A percentile compares a stretch with the other conserved stretches of the same genome.
Conservation (phyloP, 805 yeast genomes). For the Middelhovenomyces tepae region DNA sequence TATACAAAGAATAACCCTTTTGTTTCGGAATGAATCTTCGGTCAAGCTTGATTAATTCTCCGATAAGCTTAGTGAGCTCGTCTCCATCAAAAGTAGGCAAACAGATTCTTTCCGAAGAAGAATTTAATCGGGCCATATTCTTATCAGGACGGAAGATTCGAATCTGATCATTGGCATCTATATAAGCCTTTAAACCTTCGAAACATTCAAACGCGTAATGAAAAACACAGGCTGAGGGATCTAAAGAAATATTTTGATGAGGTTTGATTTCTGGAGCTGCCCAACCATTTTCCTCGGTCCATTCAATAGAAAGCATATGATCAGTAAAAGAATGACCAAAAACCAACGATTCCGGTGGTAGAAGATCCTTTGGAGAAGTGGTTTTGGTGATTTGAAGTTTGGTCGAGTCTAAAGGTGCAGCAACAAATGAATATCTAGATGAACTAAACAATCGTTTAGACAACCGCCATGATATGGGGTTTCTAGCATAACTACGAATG, state of each 20-base stretch:
- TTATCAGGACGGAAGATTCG: conserved; percentile 85
- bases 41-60: conserved; percentile 68
- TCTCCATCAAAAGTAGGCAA: conserved; percentile 79
- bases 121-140: conserved; percentile 88
- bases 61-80: conserved; percentile 66
- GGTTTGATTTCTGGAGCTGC: conserved; percentile 81
- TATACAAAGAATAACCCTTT: conserved; percentile 81
- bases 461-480: too few species aligned
- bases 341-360: conserved; percentile 53
- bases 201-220: conserved; percentile 93
- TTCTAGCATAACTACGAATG: too few species aligned
- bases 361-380: conserved; percentile 41
- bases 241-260: conserved; percentile 63
- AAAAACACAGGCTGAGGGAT: conserved; percentile 84
- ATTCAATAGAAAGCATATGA: conserved; percentile 82
- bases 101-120: conserved; percentile 80
- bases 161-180: conserved; percentile 45
- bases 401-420: conserved; percentile 45
- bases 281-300: conserved; percentile 80
- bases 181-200: conserved; percentile 93
- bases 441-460: conserved; percentile 1
- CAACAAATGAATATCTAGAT: conserved; percentile 5
- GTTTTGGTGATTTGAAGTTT: conserved; percentile 42
- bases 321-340: conserved; percentile 74
- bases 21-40: conserved; percentile 73